Percentiles rank a stretch among this genome's conserved stretches.
Conservation (phyloP, 1,284 basidiomycete genomes). For the Ustilago shanxiensis region DNA sequence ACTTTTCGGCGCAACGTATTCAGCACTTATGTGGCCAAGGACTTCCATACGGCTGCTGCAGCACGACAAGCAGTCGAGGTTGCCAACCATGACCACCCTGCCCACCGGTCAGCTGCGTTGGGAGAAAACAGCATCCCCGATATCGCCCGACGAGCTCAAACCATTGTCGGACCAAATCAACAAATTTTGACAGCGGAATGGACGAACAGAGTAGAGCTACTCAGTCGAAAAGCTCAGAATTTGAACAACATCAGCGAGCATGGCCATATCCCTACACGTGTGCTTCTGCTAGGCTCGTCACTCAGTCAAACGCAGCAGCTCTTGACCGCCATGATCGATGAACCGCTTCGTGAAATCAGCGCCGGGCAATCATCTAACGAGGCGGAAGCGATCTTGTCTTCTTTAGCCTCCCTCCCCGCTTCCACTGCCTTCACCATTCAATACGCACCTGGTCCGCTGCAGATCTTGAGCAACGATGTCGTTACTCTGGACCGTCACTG, state of each 20-base stretch:
- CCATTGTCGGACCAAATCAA: slow-evolving; percentile 16
- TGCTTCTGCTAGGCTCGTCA: slow-evolving; percentile 36
- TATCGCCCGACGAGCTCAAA: slow-evolving; percentile 18
- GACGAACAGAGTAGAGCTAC: slow-evolving; percentile 17
- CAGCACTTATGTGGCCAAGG: background rate
- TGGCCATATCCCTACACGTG: slow-evolving; percentile 7
- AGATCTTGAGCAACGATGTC: background rate
- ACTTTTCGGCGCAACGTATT: background rate
- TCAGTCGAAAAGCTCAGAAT: slow-evolving; percentile 14
- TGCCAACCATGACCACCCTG: background rate
- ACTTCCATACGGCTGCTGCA: slow-evolving; percentile 1
- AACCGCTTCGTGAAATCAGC: slow-evolving; percentile 51
- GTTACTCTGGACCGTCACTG: slow-evolving; percentile 43
- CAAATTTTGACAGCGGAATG: slow-evolving; percentile 20
- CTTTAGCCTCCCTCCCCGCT: background rate
- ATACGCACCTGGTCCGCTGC: slow-evolving; percentile 27
- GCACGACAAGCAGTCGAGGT: slow-evolving; percentile 25
- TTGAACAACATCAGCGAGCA: background rate
- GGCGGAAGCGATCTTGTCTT: slow-evolving; percentile 11
- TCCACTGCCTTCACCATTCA: slow-evolving; percentile 30
- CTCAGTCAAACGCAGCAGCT: slow-evolving; percentile 40
- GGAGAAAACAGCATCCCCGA: slow-evolving; percentile 5
- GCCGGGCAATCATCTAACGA: slow-evolving; percentile 8
- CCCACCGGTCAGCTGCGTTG: background rate
- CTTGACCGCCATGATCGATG: slow-evolving; percentile 41